A percentile compares a stretch with the other conserved stretches of the same genome.
phyloP scores from a whole-genome alignment of 352 stramenopile species.

The Aphanomyces euteiches region DNA sequence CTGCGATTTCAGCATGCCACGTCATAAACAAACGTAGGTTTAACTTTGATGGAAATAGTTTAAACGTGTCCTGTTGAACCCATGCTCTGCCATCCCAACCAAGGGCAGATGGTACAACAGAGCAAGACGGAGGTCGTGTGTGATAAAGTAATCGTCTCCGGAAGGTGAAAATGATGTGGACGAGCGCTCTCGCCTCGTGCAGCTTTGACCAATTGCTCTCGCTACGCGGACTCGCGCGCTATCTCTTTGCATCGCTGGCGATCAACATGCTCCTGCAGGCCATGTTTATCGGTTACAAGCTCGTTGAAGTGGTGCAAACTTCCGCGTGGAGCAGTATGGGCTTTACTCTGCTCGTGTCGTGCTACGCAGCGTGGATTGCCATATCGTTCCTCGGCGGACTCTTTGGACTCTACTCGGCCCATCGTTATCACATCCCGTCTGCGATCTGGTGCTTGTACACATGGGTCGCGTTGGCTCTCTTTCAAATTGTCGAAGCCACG shows the following conservation, averaged over 20 bases:
- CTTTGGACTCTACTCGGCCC: constrained; percentile 25
- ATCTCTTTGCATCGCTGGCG: constrained; percentile 27
- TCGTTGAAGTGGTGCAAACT: constrained; percentile 13
- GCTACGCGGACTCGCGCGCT: constrained; percentile 8
- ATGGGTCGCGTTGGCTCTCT: constrained; percentile 15
- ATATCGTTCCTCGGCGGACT: constrained; percentile 15
- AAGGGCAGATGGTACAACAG: no score
- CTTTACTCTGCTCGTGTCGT: not conserved
- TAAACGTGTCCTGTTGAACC: no score
- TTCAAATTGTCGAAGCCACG: constrained; percentile 25
- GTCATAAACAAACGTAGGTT: no score
- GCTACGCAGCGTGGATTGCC: constrained; percentile 24
- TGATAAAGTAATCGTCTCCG: no score
- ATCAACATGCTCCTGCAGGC: constrained; percentile 30
- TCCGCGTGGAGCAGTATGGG: not conserved
- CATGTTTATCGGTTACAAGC: constrained; percentile 23
- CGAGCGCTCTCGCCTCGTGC: not conserved
- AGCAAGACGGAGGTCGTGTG: no score
- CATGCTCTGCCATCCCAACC: no score
- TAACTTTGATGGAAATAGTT: no score
- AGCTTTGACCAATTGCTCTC: constrained; percentile 24
- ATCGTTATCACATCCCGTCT: constrained; percentile 7
- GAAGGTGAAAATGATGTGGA: no score
- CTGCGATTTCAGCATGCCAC: no score
- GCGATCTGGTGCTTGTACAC: constrained; percentile 12